Percentiles rank a stretch among this genome's conserved stretches.
Conservation (phyloP, 768 basidiomycete species). For the Phanerodontia chrysosporium region DNA sequence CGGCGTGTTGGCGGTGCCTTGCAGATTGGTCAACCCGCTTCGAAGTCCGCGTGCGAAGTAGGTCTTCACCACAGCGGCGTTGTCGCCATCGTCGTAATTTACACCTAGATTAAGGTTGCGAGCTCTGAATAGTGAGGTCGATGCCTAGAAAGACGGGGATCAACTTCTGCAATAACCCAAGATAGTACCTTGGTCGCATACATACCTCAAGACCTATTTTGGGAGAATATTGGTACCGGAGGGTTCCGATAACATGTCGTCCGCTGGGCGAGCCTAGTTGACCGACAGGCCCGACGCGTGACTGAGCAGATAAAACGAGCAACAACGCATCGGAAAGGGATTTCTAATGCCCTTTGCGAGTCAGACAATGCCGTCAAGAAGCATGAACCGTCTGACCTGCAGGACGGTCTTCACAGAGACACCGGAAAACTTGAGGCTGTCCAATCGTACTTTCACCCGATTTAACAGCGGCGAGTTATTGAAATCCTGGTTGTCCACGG, state of each 20-base stretch:
- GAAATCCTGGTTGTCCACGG: slow-evolving; percentile 26
- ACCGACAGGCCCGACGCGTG: slow-evolving; percentile 1
- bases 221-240: slow-evolving; percentile 76
- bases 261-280: neutral
- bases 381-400: neutral
- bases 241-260: slow-evolving; percentile 51
- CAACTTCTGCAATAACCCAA: neutral
- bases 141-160: neutral
- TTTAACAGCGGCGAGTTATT: slow-evolving; percentile 18
- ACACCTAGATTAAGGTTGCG: slow-evolving; percentile 34
- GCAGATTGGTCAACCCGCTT: neutral
- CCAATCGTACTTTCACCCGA: neutral
- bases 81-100: slow-evolving; percentile 48
- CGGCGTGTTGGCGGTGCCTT: neutral
- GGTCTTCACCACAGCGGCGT: slow-evolving; percentile 37
- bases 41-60: slow-evolving; percentile 28
- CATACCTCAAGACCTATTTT: slow-evolving; percentile 40
- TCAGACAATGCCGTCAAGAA: neutral
- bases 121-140: slow-evolving; percentile 36
- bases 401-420: neutral
- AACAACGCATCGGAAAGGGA: slow-evolving; percentile 1
- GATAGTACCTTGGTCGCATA: neutral
- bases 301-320: slow-evolving; percentile 16
- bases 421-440: neutral
- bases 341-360: neutral